These are phyloP conservation scores for Fusarium gaditjirri DNA, from an alignment of 2,329 filamentous ascomycete genomes.

Conservation along the genomic window DNA sequence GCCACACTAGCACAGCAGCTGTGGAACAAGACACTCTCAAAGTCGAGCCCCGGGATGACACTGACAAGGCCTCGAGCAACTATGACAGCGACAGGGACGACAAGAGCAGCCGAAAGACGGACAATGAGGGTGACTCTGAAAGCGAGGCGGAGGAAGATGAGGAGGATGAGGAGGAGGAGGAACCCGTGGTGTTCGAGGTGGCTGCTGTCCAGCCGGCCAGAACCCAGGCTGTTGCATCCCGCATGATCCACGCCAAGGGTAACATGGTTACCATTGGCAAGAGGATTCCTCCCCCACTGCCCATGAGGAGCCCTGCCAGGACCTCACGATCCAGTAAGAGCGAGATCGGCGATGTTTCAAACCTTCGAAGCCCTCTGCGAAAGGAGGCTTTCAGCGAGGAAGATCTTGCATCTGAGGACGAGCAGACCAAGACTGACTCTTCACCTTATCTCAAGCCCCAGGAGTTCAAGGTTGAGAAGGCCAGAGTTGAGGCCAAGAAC, in stretches of 20 bases:
- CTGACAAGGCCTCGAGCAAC: conserved; percentile 40
- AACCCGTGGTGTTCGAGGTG: conserved; percentile 76
- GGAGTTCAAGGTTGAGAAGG: conserved; percentile 37
- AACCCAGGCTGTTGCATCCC: conserved; percentile 69
- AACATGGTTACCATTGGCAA: conserved; percentile 88
- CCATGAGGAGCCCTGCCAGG: conserved; percentile 78
- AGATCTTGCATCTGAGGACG: conserved; percentile 42
- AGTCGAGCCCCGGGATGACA: conserved; percentile 39
- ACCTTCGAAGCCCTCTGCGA: conserved; percentile 62
- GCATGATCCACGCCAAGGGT: conserved; percentile 76
- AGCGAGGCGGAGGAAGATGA: conserved; percentile 22
- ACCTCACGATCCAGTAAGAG: conserved; percentile 61
- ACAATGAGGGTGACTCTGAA: conserved; percentile 40
- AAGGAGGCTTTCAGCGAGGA: conserved; percentile 59
- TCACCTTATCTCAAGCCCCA: conserved; percentile 36
- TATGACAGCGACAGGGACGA: conserved; percentile 42
- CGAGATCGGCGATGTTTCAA: conserved; percentile 67
- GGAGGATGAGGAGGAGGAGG: conserved; percentile 61
- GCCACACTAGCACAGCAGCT: conserved; percentile 34
- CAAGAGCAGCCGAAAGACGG: conserved; percentile 44
- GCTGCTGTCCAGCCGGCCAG: conserved; percentile 65
- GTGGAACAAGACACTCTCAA: conserved; percentile 37
- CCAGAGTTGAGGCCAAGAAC: conserved; percentile 10
- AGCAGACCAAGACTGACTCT: conserved; percentile 32
- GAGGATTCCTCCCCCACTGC: conserved; percentile 79